Percentiles rank a stretch among this genome's conserved stretches.
phyloP scores from a whole-genome alignment of 73 alveolate species.

The Breviolum minutum region DNA sequence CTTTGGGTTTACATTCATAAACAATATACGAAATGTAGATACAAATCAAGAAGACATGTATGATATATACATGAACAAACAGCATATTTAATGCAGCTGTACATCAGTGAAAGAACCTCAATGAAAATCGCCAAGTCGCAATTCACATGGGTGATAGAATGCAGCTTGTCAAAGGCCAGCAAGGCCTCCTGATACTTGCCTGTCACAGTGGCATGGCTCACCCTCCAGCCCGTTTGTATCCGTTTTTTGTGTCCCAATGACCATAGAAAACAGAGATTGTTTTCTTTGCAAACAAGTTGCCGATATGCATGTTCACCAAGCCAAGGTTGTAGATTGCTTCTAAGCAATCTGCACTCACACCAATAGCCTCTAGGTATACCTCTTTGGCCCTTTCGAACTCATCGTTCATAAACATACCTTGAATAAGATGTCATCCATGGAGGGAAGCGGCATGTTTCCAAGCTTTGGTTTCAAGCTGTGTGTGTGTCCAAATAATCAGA shows the following conservation, averaged over 20 bases:
- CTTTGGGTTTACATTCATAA: no score
- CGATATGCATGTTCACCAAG: slow-evolving; percentile 96
- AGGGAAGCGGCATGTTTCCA: no score
- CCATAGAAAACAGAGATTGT: no score
- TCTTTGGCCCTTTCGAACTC: slow-evolving; percentile 99
- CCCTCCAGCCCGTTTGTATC: no score
- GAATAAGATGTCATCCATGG: background rate
- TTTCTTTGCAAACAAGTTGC: background rate
- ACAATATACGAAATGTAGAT: background rate
- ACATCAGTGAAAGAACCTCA: background rate
- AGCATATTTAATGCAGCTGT: background rate
- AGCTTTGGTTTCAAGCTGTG: no score
- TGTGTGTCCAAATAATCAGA: no score
- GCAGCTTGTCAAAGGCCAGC: slow-evolving; percentile 99
- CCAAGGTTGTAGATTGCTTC: slow-evolving; percentile 99
- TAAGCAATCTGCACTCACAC: slow-evolving; percentile 99
- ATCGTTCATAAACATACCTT: slow-evolving; percentile 98
- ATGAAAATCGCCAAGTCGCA: background rate
- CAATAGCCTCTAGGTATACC: slow-evolving; percentile 99
- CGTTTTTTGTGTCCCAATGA: no score
- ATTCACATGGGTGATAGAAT: slow-evolving; percentile 98
- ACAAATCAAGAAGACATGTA: background rate
- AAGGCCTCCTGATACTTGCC: slow-evolving; percentile 97
- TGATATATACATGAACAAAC: no score
- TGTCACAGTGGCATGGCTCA: background rate